Evolutionary conservation across 1,284 basidiomycete genomes (phyloP).

Genomic region (Pseudozyma tsukubaensis): DNA sequence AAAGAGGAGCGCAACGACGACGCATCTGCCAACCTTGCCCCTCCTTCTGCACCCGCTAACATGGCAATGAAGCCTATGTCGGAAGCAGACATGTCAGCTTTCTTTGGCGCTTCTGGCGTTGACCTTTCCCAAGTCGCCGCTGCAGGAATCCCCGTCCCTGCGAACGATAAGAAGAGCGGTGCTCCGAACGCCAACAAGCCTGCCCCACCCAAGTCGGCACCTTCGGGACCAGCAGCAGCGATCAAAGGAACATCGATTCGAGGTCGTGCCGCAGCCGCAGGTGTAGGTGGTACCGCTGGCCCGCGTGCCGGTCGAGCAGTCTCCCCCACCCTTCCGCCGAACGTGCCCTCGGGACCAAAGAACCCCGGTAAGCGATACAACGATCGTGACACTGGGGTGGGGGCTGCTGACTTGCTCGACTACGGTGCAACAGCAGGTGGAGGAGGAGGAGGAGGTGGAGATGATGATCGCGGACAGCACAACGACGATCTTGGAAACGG

Average conservation of each 20-base stretch:
- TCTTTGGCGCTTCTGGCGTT: conserved; percentile 44
- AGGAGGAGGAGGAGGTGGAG: conserved; percentile 19
- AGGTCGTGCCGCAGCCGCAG: conserved; percentile 35
- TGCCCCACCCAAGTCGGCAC: conserved; percentile 20
- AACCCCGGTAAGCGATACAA: conserved; percentile 61
- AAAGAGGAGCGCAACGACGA: conserved; percentile 20
- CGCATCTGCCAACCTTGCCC: not conserved
- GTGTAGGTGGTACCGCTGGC: conserved; percentile 1
- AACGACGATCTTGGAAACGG: conserved; percentile 3
- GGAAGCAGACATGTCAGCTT: conserved; percentile 42
- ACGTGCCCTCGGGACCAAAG: conserved; percentile 56
- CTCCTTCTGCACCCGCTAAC: conserved; percentile 4
- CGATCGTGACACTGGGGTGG: conserved; percentile 61
- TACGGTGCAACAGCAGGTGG: conserved; percentile 57
- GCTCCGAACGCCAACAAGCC: not conserved
- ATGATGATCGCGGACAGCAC: conserved; percentile 17
- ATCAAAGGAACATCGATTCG: conserved; percentile 40
- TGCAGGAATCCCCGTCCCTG: conserved; percentile 16
- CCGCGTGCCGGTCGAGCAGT: conserved; percentile 29
- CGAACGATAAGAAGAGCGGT: conserved; percentile 1
- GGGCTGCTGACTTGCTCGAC: conserved; percentile 61
- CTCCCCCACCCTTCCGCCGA: conserved; percentile 46
- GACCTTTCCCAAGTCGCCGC: conserved; percentile 37
- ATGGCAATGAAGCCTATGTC: conserved; percentile 31
- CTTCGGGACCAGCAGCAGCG: conserved; percentile 9